A percentile compares a stretch with the other conserved stretches of the same genome.
These are phyloP conservation scores for Rehmannia glutinosa DNA, from an alignment of 257 asterid genomes.

Conservation along the genomic window DNA sequence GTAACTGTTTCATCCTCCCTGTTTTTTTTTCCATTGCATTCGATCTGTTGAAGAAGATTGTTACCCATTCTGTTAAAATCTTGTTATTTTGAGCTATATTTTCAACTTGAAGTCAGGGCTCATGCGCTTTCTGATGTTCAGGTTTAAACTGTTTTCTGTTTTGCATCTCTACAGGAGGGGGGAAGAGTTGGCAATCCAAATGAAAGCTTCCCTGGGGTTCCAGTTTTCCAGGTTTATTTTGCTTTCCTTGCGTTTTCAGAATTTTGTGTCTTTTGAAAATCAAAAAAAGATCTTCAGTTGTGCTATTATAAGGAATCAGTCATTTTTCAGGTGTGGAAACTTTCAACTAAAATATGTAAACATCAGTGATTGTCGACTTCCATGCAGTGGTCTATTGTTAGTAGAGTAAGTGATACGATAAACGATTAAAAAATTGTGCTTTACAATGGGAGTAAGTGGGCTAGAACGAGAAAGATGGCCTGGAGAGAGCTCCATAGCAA, in stretches of 20 bases:
- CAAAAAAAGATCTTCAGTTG: not conserved
- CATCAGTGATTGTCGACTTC: no score
- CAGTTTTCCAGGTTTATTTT: slow-evolving; percentile 77
- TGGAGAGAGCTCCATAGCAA: no score
- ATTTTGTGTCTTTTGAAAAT: slow-evolving; percentile 2
- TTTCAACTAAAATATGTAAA: not conserved
- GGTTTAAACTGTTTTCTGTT: not conserved
- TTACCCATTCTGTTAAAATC: no score
- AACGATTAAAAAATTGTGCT: no score
- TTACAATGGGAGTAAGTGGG: no score
- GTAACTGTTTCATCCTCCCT: not conserved
- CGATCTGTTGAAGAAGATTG: no score
- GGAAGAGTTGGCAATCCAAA: slow-evolving; percentile 45
- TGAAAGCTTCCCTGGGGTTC: slow-evolving; percentile 79
- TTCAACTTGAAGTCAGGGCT: not conserved
- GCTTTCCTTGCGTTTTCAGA: not conserved
- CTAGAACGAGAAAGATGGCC: no score
- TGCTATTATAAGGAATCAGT: not conserved
- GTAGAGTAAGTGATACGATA: not conserved
- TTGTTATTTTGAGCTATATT: not conserved
- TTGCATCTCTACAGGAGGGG: slow-evolving; percentile 47
- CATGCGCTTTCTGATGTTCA: not conserved
- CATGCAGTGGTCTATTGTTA: no score
- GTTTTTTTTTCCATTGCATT: no score
- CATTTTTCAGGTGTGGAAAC: not conserved